Evolutionary conservation across 495 filamentous ascomycete species (phyloP).

Genomic region (Choiromyces venosus): DNA sequence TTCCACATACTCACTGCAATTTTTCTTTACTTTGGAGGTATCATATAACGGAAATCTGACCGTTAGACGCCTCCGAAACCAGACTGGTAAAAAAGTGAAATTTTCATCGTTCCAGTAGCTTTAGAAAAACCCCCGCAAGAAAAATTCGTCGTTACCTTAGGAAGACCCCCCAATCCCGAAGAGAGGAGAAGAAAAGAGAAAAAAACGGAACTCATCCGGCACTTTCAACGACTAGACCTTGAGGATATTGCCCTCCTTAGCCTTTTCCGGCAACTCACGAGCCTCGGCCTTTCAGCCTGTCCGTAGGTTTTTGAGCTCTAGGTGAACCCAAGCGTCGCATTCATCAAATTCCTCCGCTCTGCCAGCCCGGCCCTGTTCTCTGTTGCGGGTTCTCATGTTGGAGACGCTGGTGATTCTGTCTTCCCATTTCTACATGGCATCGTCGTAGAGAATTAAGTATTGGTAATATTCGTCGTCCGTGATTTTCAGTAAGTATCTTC

Average conservation of each 20-base stretch:
- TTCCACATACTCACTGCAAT: background rate
- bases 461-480: background rate
- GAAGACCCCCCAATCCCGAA: background rate
- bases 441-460: background rate
- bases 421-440: background rate
- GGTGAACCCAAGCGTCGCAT: background rate
- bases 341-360: background rate
- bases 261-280: background rate
- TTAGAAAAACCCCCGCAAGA: too few relatives aligned
- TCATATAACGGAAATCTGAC: background rate
- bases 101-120: too few relatives aligned
- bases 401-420: background rate
- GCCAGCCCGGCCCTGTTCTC: background rate
- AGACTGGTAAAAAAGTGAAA: too few relatives aligned
- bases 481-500: accelerated
- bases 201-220: background rate
- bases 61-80: too few relatives aligned
- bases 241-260: background rate
- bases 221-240: background rate
- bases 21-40: background rate
- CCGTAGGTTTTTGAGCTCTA: background rate
- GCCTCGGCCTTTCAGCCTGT: background rate
- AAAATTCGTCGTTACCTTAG: too few relatives aligned
- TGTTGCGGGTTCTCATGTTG: background rate
- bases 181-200: background rate